Conservation (phyloP, 805 yeast species). For the Hanseniaspora lachancei region DNA sequence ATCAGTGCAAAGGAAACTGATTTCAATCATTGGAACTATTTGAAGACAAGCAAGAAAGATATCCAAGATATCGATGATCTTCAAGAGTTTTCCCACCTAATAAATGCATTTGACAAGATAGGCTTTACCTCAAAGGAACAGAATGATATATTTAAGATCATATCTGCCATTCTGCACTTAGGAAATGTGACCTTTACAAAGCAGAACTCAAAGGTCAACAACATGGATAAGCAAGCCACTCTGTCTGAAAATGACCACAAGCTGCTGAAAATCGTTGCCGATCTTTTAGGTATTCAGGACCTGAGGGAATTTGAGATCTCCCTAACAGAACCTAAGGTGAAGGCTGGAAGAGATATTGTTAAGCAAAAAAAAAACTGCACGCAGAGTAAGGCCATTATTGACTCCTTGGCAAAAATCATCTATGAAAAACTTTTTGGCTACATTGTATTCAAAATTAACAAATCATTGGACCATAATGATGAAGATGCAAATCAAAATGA, state of each 20-base stretch:
- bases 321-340: slow-evolving; percentile 66
- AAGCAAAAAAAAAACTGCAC: slow-evolving; percentile 62
- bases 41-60: slow-evolving; percentile 39
- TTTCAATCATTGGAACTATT: slow-evolving; percentile 37
- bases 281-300: slow-evolving; percentile 50
- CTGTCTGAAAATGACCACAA: slow-evolving; percentile 39
- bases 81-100: slow-evolving; percentile 48
- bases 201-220: not conserved
- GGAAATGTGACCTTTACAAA: slow-evolving; percentile 66
- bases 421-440: slow-evolving; percentile 74
- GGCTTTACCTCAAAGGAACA: slow-evolving; percentile 50
- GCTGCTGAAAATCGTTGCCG: slow-evolving; percentile 31
- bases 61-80: slow-evolving; percentile 70
- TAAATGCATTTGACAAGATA: slow-evolving; percentile 58
- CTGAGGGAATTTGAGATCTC: slow-evolving; percentile 40
- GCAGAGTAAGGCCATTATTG: slow-evolving; percentile 70
- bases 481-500: slow-evolving; percentile 21
- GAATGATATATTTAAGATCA: slow-evolving; percentile 44
- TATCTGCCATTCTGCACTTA: slow-evolving; percentile 67
- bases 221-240: slow-evolving; percentile 54
- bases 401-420: slow-evolving; percentile 74
- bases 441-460: slow-evolving; percentile 64
- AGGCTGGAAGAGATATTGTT: slow-evolving; percentile 81
- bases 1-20: not conserved
- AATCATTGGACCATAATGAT: slow-evolving; percentile 40